phyloP scores from a whole-genome alignment of 495 filamentous ascomycete genomes.

The Lindgomyces ingoldianus region DNA sequence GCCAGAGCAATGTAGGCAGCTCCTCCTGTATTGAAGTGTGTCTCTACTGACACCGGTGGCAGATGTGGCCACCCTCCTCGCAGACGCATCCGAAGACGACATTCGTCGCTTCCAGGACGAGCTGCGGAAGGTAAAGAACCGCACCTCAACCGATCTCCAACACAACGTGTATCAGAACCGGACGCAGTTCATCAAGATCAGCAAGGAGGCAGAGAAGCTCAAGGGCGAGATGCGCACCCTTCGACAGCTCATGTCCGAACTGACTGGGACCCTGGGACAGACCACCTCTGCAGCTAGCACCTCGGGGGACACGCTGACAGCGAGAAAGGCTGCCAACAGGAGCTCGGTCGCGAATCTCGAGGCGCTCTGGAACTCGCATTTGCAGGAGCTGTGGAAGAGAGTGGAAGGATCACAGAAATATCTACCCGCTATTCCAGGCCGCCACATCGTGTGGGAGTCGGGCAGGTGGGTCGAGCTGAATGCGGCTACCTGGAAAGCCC shows the following conservation, averaged over 20 bases:
- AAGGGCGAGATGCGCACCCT: constrained; percentile 94
- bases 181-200: constrained; percentile 98
- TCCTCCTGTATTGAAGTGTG: neutral
- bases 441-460: constrained; percentile 89
- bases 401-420: constrained; percentile 98
- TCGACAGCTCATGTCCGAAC: constrained; percentile 81
- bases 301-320: constrained; percentile 46
- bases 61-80: constrained; percentile 78
- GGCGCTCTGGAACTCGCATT: constrained; percentile 89
- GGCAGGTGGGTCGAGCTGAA: constrained; percentile 93
- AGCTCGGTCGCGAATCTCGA: constrained; percentile 93
- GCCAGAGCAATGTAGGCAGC: constrained; percentile 54
- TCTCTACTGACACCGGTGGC: neutral
- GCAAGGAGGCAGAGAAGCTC: constrained; percentile 96
- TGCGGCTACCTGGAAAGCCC: constrained; percentile 91
- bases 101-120: constrained; percentile 79
- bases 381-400: constrained; percentile 84
- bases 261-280: constrained; percentile 71
- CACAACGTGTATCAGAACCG: constrained; percentile 97
- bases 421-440: constrained; percentile 82
- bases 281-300: constrained; percentile 54
- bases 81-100: constrained; percentile 91
- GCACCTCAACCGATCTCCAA: constrained; percentile 85
- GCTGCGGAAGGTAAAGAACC: constrained; percentile 75
- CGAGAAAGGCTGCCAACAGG: constrained; percentile 67